Conservation (phyloP, 352 stramenopile species). For the Plasmopara halstedii region DNA sequence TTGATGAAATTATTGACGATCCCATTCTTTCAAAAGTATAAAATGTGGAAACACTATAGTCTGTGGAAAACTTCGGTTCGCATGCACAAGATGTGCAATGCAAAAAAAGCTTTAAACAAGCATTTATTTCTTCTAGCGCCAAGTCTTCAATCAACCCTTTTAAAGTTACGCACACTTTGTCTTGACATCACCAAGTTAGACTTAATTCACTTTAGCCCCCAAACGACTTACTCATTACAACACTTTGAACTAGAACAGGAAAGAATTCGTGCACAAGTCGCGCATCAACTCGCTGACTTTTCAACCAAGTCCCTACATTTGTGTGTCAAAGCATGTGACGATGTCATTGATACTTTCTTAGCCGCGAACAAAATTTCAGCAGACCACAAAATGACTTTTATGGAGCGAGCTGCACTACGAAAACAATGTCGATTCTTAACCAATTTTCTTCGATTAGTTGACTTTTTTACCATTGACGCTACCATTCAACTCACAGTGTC, state of each 20-base stretch:
- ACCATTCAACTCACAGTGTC: slow-evolving; percentile 82
- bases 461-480: slow-evolving; percentile 88
- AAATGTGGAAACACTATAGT: slow-evolving; percentile 91
- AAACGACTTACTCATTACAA: slow-evolving; percentile 69
- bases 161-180: slow-evolving; percentile 69
- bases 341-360: slow-evolving; percentile 90
- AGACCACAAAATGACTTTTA: slow-evolving; percentile 95
- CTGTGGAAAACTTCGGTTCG: slow-evolving; percentile 90
- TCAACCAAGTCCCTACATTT: slow-evolving; percentile 64
- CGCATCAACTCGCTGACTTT: slow-evolving; percentile 51
- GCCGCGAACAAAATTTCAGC: slow-evolving; percentile 87
- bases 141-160: slow-evolving; percentile 72
- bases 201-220: slow-evolving; percentile 59
- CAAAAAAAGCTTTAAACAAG: slow-evolving; percentile 74
- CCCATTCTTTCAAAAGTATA: slow-evolving; percentile 90
- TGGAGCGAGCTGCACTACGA: slow-evolving; percentile 88
- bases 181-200: slow-evolving; percentile 56
- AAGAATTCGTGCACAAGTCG: slow-evolving; percentile 39
- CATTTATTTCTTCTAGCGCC: slow-evolving; percentile 86
- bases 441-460: slow-evolving; percentile 87
- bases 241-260: slow-evolving; percentile 79
- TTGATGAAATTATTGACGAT: slow-evolving; percentile 89
- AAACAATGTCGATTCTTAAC: slow-evolving; percentile 89
- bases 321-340: slow-evolving; percentile 86
- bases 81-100: slow-evolving; percentile 78